Conservation (phyloP, 2,329 filamentous ascomycete species). For the Trichoderma lentiforme region DNA sequence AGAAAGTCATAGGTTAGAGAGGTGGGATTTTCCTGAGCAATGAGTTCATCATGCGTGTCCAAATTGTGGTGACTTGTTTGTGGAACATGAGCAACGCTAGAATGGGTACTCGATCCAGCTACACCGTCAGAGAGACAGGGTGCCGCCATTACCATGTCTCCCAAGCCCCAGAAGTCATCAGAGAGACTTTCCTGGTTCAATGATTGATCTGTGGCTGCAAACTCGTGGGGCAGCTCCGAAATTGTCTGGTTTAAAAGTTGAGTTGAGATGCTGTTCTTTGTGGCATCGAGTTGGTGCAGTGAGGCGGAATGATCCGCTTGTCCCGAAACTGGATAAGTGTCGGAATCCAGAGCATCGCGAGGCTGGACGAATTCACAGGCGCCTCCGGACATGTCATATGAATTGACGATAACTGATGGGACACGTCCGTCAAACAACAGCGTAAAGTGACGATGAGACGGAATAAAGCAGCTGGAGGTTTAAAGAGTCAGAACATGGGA, state of each 20-base stretch:
- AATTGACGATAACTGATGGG: background rate
- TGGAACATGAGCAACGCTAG: background rate
- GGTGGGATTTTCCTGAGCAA: background rate
- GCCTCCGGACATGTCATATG: background rate
- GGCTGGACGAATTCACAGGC: background rate
- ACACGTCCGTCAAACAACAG: background rate
- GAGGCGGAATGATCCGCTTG: background rate
- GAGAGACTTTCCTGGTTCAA: background rate
- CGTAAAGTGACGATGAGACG: background rate
- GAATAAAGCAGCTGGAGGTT: background rate
- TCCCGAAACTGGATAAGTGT: background rate
- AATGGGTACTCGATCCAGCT: background rate
- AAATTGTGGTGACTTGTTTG: background rate
- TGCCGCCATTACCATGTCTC: background rate
- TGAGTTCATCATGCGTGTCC: background rate
- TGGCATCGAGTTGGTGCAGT: background rate
- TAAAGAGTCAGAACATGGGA: background rate
- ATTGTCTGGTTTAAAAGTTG: background rate
- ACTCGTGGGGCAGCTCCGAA: background rate
- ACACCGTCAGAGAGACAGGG: background rate
- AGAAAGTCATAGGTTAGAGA: background rate
- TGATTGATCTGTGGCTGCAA: background rate
- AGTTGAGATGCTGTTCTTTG: background rate
- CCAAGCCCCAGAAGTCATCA: background rate
- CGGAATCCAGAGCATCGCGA: background rate